Evolutionary conservation across 108 stramenopile genomes (phyloP), one percentile per base, ranked within the genome.

Genomic region (Nitzschia sp.): DNA sequence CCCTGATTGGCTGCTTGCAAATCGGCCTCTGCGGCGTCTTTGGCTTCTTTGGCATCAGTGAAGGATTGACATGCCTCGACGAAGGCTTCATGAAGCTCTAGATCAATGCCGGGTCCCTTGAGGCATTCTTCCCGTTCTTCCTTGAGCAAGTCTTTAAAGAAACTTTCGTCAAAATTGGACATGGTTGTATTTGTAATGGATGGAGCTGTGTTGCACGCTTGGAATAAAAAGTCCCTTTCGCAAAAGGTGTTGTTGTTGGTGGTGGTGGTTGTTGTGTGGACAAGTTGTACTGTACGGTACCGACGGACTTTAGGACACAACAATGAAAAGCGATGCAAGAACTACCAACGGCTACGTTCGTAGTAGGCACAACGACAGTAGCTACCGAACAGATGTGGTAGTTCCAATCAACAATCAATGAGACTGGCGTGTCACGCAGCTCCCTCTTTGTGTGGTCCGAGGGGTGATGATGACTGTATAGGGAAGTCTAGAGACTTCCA

Each of bases 111-210:
- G 10, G 69, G 69, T 2, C 68, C 68, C 41, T 65, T 56, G 14
- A 76, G 57, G 29, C 69, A 69, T 69, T 76, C 75, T 53, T 55
- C 63, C 24, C 75, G 62, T 42, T 76, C 75, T 50, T 76, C 75
- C 50, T 64, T 69, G 12, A 76, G 50, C 48, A 76, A 41, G 24
- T 70, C 69, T 40, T 69, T 69, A 69, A 76, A 76, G 40, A 76
- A 76, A n/a, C 19, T 41, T 58, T 62, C 69, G 56, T 76, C 75
- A 65, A 76, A 76, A 51, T 76, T 76, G 38, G 75, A 76, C 75
- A 76, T 76, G 50, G 7, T 20, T 55, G 24, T 21, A 12, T 20
- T 26, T 53, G 53, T 53, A 15, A 17, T 17, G 15, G 53, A 53
- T 43, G 43, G 9, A 9, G 12, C 43, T 10, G 43, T 10, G 43